A percentile compares a stretch with the other conserved stretches of the same genome.
These are phyloP conservation scores for Coniochaeta prunicola DNA, from an alignment of 2,329 filamentous ascomycete genomes.

Conservation along the genomic window DNA sequence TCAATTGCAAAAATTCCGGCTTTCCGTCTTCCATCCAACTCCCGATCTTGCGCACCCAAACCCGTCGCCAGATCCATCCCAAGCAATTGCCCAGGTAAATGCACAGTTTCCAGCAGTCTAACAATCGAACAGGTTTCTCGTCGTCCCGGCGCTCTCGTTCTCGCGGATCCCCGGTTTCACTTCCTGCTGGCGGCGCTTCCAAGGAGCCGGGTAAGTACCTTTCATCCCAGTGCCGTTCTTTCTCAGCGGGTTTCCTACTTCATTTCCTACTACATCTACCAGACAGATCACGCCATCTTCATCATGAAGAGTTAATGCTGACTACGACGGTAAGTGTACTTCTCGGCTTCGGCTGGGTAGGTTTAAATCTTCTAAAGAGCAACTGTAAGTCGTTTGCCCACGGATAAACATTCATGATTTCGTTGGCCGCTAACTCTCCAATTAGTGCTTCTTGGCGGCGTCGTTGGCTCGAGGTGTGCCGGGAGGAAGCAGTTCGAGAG, in stretches of 20 bases:
- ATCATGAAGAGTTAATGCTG: neutral
- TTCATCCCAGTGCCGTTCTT: neutral
- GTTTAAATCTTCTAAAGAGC: neutral
- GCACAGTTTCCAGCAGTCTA: neutral
- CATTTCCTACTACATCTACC: neutral
- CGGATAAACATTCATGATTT: neutral
- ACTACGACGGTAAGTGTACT: neutral
- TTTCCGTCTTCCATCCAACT: neutral
- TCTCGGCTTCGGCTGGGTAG: neutral
- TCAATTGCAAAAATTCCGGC: neutral
- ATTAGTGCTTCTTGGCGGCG: neutral
- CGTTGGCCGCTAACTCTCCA: neutral
- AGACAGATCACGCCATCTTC: neutral
- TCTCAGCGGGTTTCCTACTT: neutral
- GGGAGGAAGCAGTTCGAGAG: neutral
- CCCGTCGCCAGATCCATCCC: neutral
- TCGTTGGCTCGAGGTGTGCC: neutral
- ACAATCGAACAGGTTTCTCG: neutral
- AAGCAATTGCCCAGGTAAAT: neutral
- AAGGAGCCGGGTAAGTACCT: neutral
- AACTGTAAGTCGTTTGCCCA: neutral
- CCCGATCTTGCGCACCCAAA: neutral
- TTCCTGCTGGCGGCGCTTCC: neutral
- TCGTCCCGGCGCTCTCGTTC: neutral
- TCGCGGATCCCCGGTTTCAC: neutral